Base-by-base conservation (phyloP, 164 flowering plant genomes). In the Taxillus chinensis region DNA sequence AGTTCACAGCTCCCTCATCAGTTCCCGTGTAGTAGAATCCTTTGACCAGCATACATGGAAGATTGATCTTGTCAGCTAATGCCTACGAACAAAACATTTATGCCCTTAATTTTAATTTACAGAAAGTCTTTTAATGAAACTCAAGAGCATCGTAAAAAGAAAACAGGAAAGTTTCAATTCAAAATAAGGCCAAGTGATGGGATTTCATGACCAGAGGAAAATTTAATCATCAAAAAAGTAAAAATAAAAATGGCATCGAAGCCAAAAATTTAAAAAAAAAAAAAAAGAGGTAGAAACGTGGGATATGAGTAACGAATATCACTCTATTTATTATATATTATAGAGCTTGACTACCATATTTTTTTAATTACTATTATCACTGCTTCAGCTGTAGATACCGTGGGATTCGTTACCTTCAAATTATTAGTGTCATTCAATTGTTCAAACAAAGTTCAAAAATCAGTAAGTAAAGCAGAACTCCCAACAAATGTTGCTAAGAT, bases 1-100 rank as follows among this genome's bases (percentile, higher is more conserved):
- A 68, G 74, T 89, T 90, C 57, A 93, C 90, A 70, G 97, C 99
- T 63, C 96, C 99, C 61, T 93, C 99, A 77, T 90, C 97, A 46
- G 93, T 87, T 62, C 97, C 97, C 67, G 96, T 93, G 69, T 86
- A 93, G 74, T 84, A 87, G 78, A 95, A 90, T 55, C 99, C 96
- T 72, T 93, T 93, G 64, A 93, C 89, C 72, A 93, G 86, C 87
- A 84, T 87, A 64, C 99, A 93, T 46, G 93, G 96, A 69, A 93
- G 86, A 75, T 74, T 74, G 71, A 90, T 79, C 75, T 71, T 84
- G 78, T 93, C 99, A 61, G 97, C 96, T 50, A 93, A 90, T 48
- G 90, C 99, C 99, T 93, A 72, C 54, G 57, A 79, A 48, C 64
- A 67, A 8, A 56, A 70, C 39, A 4, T 53, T 46, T 49, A 61